phyloP scores from a whole-genome alignment of 192 early-diverging fungal species.

The Chytriomyces sp. region DNA sequence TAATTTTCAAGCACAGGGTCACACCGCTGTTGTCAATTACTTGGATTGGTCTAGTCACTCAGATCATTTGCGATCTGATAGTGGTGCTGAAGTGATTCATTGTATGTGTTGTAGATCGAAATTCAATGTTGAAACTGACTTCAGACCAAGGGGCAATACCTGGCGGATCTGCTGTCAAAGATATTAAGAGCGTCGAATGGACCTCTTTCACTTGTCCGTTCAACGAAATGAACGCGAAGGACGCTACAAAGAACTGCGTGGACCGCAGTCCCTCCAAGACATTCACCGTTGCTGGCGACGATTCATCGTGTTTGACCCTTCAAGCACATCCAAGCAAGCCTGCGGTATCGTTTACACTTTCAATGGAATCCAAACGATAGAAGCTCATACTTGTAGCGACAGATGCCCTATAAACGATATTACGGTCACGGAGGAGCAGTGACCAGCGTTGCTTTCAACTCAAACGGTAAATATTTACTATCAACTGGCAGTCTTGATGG shows the following conservation, averaged over 20 bases:
- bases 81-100: conserved; percentile 18
- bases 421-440: conserved; percentile 25
- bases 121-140: neutral
- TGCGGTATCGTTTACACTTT: neutral
- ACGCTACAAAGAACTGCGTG: conserved; percentile 17
- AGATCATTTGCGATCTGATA: conserved; percentile 22
- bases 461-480: conserved; percentile 11
- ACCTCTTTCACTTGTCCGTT: conserved; percentile 1
- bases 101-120: conserved; percentile 11
- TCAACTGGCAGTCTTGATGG: conserved; percentile 31
- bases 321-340: neutral
- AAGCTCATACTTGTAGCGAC: neutral
- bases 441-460: conserved; percentile 16
- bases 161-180: neutral
- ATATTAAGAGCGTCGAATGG: conserved; percentile 14
- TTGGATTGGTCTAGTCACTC: conserved; percentile 30
- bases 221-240: conserved; percentile 11
- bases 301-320: conserved; percentile 16
- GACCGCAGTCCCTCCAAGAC: conserved; percentile 5
- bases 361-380: neutral
- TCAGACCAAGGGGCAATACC: neutral
- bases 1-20: conserved; percentile 14
- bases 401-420: conserved; percentile 33
- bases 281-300: conserved; percentile 20
- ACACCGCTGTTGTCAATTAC: conserved; percentile 22